Conservation (phyloP, 2,329 filamentous ascomycete genomes). For the Hymenoscyphus fructigenus region DNA sequence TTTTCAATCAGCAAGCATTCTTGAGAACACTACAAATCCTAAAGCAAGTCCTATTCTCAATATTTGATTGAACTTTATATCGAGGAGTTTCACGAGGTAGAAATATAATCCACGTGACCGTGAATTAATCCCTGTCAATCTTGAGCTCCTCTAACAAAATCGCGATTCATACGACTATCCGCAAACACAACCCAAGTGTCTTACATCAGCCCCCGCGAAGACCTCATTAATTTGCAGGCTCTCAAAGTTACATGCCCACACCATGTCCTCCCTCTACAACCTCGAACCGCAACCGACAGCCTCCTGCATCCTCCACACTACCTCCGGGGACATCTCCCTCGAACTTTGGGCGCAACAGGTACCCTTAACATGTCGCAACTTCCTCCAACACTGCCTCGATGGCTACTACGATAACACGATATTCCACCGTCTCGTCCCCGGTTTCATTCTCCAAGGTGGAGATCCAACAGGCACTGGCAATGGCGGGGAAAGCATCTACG, state of each 20-base stretch:
- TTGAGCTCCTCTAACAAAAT: neutral
- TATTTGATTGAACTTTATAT: no score
- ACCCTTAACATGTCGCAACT: slow-evolving; percentile 89
- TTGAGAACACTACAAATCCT: no score
- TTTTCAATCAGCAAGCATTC: no score
- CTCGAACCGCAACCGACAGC: slow-evolving; percentile 93
- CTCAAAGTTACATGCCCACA: slow-evolving; percentile 10
- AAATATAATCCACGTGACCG: no score
- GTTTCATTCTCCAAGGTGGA: slow-evolving; percentile 91
- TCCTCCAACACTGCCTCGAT: slow-evolving; percentile 90
- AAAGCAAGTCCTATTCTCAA: no score
- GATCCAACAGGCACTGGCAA: slow-evolving; percentile 91
- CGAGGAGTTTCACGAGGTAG: no score
- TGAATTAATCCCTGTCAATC: neutral
- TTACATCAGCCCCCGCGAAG: slow-evolving; percentile 1
- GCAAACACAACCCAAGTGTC: neutral
- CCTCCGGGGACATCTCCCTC: slow-evolving; percentile 81
- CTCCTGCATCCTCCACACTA: slow-evolving; percentile 88
- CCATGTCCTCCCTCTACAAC: slow-evolving; percentile 89
- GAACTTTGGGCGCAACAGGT: slow-evolving; percentile 95
- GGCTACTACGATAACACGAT: slow-evolving; percentile 93
- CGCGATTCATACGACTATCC: neutral
- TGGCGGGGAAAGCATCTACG: slow-evolving; percentile 89
- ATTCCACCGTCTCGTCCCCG: slow-evolving; percentile 89
- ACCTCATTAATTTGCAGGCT: slow-evolving; percentile 31